Conservation (phyloP, 2,329 filamentous ascomycete species). For the Clarireedia paspali region DNA sequence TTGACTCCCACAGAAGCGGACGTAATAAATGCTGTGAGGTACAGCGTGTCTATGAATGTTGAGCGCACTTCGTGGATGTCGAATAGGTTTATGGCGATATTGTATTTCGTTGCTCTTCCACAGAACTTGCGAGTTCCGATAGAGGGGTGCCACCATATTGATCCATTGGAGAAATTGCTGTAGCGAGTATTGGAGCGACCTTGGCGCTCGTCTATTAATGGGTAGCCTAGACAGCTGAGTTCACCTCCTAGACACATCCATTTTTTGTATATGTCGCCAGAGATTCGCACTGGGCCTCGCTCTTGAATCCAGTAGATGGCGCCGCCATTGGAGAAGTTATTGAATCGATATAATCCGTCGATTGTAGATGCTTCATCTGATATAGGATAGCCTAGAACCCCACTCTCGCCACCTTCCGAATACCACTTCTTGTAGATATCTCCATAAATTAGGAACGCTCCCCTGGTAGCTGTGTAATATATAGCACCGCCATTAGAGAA, state of each 20-base stretch:
- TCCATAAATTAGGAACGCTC: conserved; percentile 3
- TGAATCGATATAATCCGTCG: neutral
- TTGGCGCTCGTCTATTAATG: neutral
- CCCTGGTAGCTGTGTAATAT: conserved; percentile 1
- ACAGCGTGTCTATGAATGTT: neutral
- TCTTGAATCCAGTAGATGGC: neutral
- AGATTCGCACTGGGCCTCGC: neutral
- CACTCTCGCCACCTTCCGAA: neutral
- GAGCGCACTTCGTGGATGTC: neutral
- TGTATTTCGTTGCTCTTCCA: neutral
- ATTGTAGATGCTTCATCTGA: neutral
- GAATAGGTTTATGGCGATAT: neutral
- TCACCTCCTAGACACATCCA: neutral
- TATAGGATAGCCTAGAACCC: neutral
- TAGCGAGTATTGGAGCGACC: neutral
- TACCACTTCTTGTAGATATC: conserved; percentile 6
- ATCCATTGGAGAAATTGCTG: neutral
- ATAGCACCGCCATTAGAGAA: conserved; percentile 1
- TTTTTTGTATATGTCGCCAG: neutral
- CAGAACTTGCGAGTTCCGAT: neutral
- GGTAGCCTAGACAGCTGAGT: neutral
- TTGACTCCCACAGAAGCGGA: neutral
- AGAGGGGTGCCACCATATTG: conserved; percentile 3
- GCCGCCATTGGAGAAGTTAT: neutral
- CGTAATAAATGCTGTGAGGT: neutral